Base-by-base conservation (phyloP, 2,329 filamentous ascomycete species). In the Stemphylium beticola region DNA sequence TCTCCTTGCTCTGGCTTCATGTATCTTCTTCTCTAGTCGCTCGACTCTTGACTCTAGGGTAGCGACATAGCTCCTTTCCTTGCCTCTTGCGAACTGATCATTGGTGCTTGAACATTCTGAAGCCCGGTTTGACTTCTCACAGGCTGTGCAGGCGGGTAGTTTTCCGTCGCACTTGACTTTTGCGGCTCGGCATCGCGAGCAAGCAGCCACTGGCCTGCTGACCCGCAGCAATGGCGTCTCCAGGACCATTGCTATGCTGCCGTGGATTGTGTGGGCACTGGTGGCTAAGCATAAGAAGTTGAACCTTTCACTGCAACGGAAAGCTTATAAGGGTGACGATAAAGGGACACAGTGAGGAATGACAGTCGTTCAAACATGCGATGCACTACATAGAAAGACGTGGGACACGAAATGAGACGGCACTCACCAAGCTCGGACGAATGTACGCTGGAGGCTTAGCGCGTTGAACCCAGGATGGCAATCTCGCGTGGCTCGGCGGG, bases 161-260 rank as follows among this genome's bases (percentile, higher is more conserved):
- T 97, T 97, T 58, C 95, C 93, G 78, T 98, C 95, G 71, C 95
- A 99, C 86, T 96, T 97, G 73, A 98, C 92, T 79, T 99, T 99
- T 49, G 93, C 93, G 57, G 89, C 86, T 57, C 95, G 91, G 79
- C 90, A 93, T 81, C 89, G 83, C 55, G 89, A 90, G 74, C 90
- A 93, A 20, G 90, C 90, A 49, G 89, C 89, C 44, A 92, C 89
- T 4, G 90, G 90, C 59, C 90, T 83, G 70, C 89, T 92, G 60
- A 93, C 90, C 66, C 87, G 84, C 65, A 91, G 78, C 48, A 88
- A 76, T 17, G 87, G 87, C 31, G 85, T 80, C 43, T 82, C 78
- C 44, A 81, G 69, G 55, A 78, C 76, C 79, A 81, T 81, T 52
- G 72, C 66, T 60, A 60, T 57, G 54, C 39, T 42, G 33, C 12